A percentile compares a stretch with the other conserved stretches of the same genome.
Evolutionary conservation across 2,329 filamentous ascomycete genomes (phyloP).

Genomic region (Microdochium nivale): DNA sequence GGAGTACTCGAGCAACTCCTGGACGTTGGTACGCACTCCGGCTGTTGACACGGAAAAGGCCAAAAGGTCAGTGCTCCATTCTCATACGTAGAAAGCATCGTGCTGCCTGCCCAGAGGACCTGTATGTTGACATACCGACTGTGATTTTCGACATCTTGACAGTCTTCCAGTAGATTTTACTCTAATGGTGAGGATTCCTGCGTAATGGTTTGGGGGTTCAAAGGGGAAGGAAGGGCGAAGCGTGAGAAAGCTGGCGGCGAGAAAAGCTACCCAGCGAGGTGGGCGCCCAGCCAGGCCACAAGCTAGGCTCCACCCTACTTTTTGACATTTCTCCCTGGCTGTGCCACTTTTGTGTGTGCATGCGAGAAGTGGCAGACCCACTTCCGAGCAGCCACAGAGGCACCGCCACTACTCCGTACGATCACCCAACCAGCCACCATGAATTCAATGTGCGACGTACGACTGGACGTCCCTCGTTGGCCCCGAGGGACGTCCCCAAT

Average conservation of each 20-base stretch:
- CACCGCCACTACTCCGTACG: neutral
- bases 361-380: neutral
- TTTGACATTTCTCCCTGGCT: neutral
- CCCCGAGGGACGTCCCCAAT: too few relatives aligned
- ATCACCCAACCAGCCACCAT: too few relatives aligned
- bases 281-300: neutral
- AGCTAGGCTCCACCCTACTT: neutral
- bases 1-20: conserved; percentile 92
- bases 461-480: too few relatives aligned
- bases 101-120: neutral
- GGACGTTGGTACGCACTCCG: conserved; percentile 53
- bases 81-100: neutral
- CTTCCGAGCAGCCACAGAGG: neutral
- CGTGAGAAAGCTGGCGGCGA: neutral
- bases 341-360: neutral
- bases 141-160: conserved; percentile 83
- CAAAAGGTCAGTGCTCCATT: neutral
- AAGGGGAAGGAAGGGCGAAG: conserved; percentile 8
- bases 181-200: conserved; percentile 65
- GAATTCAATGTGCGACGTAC: too few relatives aligned
- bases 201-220: conserved; percentile 19
- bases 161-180: conserved; percentile 76
- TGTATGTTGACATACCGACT: conserved; percentile 44
- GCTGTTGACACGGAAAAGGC: conserved; percentile 18
- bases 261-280: neutral